Evolutionary conservation across 2,329 filamentous ascomycete genomes (phyloP), one percentile per base, ranked within the genome.

Genomic region (Aureobasidium melanogenum): DNA sequence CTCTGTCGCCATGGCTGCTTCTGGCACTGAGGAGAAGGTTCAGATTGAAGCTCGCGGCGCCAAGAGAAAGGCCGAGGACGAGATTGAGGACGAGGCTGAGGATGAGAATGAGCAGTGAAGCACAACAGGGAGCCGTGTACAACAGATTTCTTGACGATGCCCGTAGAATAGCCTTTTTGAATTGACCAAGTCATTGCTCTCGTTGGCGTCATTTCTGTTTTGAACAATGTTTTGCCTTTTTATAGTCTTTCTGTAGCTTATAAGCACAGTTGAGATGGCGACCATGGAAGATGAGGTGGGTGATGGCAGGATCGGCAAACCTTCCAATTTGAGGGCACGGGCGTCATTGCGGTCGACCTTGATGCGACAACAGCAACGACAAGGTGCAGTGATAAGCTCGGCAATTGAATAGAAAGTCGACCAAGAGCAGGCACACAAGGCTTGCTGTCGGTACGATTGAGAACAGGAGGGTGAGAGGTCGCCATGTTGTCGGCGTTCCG

Each of bases 401-500:
- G 36, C 36, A 43, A 28, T 39, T n/a, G 22, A 22, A 14, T 36
- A 5, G 30, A 1, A 36, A 24, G 14, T 46, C 24, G 15, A 4
- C 14, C 43, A 17, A 46, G 43, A 15, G 8, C 41, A 44, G 12
- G 24, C 22, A 5, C 17, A 2, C 12, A 17, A 26, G 22, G 41
- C 6, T 26, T 15, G 14, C 12, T 26, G 24, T 28, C 15, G 15
- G 15, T n/a, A 26, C 44, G 15, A 28, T 30, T 9, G 24, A 22
- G 9, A 28, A 30, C 19, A n/a, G 15, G 15, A 10, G 44, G 44
- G 36, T 54, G 26, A 44, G 28, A 56, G 41, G 30, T 38, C 41
- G 72, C 36, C 59, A 97, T 97, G 94, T 88, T 99, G 77, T 95
- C 93, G 77, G 94, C 94, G 73, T 99, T 99, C 78, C 96, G 89